A percentile compares a stretch with the other conserved stretches of the same genome.
phyloP scores from a whole-genome alignment of 371 early-diverging fungal genomes.

The Rhizopus stolonifer region DNA sequence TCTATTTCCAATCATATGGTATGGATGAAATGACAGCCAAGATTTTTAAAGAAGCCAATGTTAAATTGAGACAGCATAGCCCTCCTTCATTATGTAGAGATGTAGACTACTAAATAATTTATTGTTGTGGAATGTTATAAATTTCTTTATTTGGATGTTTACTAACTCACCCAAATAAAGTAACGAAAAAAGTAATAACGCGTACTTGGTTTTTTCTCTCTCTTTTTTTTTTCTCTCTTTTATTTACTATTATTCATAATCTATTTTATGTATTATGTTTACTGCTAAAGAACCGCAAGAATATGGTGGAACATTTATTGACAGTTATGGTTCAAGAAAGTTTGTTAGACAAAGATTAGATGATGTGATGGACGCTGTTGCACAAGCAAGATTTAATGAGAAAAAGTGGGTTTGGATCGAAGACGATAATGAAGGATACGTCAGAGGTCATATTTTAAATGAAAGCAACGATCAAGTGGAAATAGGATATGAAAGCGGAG shows the following conservation, averaged over 20 bases:
- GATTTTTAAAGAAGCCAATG: constrained; percentile 80
- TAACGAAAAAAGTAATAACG: background rate
- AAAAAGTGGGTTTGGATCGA: constrained; percentile 97
- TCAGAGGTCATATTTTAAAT: constrained; percentile 78
- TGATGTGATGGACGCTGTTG: constrained; percentile 66
- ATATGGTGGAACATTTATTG: constrained; percentile 46
- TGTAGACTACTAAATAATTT: constrained; percentile 11
- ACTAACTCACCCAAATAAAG: constrained; percentile 13
- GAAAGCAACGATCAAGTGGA: constrained; percentile 70
- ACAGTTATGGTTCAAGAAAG: constrained; percentile 49
- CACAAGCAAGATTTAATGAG: constrained; percentile 77
- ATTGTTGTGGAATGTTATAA: constrained; percentile 16
- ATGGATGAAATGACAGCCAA: constrained; percentile 85
- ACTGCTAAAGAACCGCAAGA: constrained; percentile 2
- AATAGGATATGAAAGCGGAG: constrained; percentile 51
- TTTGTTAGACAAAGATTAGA: constrained; percentile 40
- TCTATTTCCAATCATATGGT: constrained; percentile 84
- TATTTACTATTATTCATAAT: background rate
- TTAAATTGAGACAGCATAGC: constrained; percentile 77
- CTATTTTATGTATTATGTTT: constrained; percentile 1
- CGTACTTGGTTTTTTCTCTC: background rate
- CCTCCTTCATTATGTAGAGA: constrained; percentile 51
- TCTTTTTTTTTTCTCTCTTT: constrained; percentile 6
- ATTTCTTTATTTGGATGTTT: constrained; percentile 17
- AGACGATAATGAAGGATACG: constrained; percentile 87